Conservation (phyloP, 352 stramenopile genomes). For the Phytophthora fragariae region DNA sequence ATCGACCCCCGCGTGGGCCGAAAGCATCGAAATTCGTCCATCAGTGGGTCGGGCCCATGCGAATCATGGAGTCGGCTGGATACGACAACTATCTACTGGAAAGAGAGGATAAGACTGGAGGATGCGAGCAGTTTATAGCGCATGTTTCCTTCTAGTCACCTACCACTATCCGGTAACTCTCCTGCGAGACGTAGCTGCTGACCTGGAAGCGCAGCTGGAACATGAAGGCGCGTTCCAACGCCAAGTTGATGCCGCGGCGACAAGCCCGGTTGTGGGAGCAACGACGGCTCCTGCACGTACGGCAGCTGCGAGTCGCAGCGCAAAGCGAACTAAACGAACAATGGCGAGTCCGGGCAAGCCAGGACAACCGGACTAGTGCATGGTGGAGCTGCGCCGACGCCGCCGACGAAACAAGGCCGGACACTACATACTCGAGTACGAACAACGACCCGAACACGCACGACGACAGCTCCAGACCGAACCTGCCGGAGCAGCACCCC, state of each 20-base stretch:
- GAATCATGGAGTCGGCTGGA: background rate
- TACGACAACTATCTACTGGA: conserved; percentile 1
- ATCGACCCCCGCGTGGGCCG: background rate
- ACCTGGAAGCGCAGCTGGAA: conserved; percentile 1
- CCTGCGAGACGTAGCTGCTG: background rate
- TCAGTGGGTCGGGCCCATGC: background rate
- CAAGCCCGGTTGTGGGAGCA: background rate
- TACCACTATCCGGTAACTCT: background rate
- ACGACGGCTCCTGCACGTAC: background rate
- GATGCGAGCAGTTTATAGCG: background rate
- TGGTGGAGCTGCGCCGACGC: conserved; percentile 8
- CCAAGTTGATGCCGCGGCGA: background rate
- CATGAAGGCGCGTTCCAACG: conserved; percentile 1
- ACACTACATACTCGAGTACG: no score
- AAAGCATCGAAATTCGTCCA: conserved; percentile 13
- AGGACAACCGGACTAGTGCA: background rate
- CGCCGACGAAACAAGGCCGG: no score
- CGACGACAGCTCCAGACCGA: no score
- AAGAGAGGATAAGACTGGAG: background rate
- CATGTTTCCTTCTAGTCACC: background rate
- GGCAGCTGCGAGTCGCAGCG: no score
- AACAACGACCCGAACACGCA: no score
- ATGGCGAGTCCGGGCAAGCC: background rate
- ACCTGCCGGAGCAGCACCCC: no score
- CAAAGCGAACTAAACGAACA: conserved; percentile 1